Conservation (phyloP, 2,329 filamentous ascomycete genomes). For the Dendrostoma leiphaemia region DNA sequence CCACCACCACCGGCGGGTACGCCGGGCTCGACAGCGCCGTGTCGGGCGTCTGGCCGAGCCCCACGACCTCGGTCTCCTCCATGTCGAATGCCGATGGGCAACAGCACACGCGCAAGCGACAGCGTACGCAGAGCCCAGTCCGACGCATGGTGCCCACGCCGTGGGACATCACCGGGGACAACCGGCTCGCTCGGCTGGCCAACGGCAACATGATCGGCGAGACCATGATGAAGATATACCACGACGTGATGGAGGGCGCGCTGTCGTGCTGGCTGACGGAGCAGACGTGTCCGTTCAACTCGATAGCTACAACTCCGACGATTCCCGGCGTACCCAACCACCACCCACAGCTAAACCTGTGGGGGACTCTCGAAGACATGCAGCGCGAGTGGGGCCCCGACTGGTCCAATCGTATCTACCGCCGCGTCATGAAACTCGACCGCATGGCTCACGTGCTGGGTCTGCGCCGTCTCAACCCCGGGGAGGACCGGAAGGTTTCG, state of each 20-base stretch:
- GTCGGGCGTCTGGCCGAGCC: conserved; percentile 4
- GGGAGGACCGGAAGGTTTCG: conserved; percentile 41
- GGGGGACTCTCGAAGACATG: conserved; percentile 8
- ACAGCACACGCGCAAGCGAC: conserved; percentile 4
- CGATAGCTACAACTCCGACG: conserved; percentile 1
- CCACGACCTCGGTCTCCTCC: not conserved
- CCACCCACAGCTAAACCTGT: conserved; percentile 10
- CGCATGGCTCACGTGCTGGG: conserved; percentile 37
- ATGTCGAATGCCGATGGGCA: not conserved
- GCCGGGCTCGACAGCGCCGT: not conserved
- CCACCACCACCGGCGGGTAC: not conserved
- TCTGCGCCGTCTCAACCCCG: conserved; percentile 37
- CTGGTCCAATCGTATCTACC: conserved; percentile 49
- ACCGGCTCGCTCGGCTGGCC: conserved; percentile 24
- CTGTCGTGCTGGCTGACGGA: conserved; percentile 54
- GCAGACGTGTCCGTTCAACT: conserved; percentile 48
- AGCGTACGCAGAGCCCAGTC: conserved; percentile 1
- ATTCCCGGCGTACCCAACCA: not conserved
- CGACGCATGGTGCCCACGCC: not conserved
- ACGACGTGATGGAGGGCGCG: conserved; percentile 52
- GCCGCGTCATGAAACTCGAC: conserved; percentile 47
- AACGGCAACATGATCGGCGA: conserved; percentile 39
- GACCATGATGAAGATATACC: conserved; percentile 47
- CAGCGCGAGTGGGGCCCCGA: conserved; percentile 34
- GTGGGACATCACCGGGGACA: conserved; percentile 2